Conservation (phyloP, 106 monocot genomes). For the Alisma plantagoaquatica region DNA sequence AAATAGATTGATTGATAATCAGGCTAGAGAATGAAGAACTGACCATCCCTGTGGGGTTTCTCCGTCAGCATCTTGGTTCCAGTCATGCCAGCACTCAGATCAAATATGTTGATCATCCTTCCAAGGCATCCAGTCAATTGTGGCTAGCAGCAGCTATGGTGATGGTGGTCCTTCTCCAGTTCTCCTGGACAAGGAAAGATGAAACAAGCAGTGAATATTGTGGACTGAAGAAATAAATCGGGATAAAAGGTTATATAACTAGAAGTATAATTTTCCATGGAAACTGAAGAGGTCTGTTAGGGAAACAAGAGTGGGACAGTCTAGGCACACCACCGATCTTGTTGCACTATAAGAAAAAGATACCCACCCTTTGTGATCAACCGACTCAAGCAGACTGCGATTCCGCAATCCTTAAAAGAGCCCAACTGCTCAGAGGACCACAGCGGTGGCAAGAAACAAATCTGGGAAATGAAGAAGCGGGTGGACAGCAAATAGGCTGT, state of each 20-base stretch:
- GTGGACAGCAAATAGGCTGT: no score
- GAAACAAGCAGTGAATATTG: no score
- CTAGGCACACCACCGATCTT: neutral
- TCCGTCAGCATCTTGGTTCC: conserved; percentile 45
- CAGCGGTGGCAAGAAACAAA: no score
- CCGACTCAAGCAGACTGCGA: neutral
- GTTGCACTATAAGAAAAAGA: neutral
- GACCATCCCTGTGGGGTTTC: conserved; percentile 48
- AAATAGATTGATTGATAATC: no score
- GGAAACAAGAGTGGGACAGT: no score
- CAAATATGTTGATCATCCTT: conserved; percentile 62
- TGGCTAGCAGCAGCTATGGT: no score
- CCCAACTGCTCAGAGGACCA: no score
- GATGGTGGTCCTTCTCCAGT: conserved; percentile 23
- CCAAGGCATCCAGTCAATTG: conserved; percentile 31
- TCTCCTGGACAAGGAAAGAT: conserved; percentile 3
- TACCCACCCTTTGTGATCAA: neutral
- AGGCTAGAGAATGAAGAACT: neutral
- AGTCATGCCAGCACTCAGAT: conserved; percentile 30
- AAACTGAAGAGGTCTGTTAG: neutral
- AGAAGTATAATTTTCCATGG: neutral
- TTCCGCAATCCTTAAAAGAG: no score
- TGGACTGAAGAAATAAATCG: neutral
- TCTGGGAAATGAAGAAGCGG: no score
- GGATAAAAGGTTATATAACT: neutral